Percentiles rank a stretch among this genome's conserved stretches.
These are phyloP conservation scores for Lepraria neglecta DNA, from an alignment of 495 filamentous ascomycete genomes.

Conservation along the genomic window DNA sequence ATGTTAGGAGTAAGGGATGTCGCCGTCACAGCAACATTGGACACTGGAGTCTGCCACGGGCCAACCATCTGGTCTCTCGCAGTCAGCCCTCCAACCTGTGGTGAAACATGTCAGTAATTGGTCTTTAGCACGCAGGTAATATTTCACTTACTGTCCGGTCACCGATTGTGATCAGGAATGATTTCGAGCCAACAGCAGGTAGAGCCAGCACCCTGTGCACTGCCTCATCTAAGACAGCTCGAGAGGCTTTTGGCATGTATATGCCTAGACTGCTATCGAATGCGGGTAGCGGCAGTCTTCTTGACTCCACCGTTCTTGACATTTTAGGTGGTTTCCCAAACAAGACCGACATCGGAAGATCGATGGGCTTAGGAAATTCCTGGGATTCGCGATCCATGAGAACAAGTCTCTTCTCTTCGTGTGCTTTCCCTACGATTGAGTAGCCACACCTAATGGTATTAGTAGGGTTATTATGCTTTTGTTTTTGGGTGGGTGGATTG, in stretches of 20 bases:
- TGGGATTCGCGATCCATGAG: constrained; percentile 75
- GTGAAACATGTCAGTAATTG: neutral
- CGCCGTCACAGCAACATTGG: constrained; percentile 86
- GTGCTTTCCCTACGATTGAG: constrained; percentile 77
- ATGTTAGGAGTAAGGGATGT: constrained; percentile 67
- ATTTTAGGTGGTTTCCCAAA: constrained; percentile 90
- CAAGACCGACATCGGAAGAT: constrained; percentile 82
- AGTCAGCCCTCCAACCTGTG: constrained; percentile 71
- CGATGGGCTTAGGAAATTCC: constrained; percentile 72
- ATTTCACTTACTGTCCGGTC: constrained; percentile 54
- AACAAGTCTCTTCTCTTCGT: constrained; percentile 57
- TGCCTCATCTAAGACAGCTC: constrained; percentile 66
- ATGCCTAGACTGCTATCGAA: constrained; percentile 64
- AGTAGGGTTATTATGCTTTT: no score
- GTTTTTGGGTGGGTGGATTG: no score
- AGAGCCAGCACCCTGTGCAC: constrained; percentile 73
- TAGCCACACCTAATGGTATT: constrained; percentile 56
- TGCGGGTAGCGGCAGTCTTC: constrained; percentile 57
- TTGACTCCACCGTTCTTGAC: constrained; percentile 68
- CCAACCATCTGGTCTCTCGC: constrained; percentile 94
- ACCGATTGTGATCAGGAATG: constrained; percentile 93
- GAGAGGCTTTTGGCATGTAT: constrained; percentile 56
- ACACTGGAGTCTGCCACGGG: constrained; percentile 90
- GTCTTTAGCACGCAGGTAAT: neutral
- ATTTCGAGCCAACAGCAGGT: constrained; percentile 88